A percentile compares a stretch with the other conserved stretches of the same genome.
These are phyloP conservation scores for Solanum medicagineum DNA, from an alignment of 257 asterid species.

Conservation along the genomic window DNA sequence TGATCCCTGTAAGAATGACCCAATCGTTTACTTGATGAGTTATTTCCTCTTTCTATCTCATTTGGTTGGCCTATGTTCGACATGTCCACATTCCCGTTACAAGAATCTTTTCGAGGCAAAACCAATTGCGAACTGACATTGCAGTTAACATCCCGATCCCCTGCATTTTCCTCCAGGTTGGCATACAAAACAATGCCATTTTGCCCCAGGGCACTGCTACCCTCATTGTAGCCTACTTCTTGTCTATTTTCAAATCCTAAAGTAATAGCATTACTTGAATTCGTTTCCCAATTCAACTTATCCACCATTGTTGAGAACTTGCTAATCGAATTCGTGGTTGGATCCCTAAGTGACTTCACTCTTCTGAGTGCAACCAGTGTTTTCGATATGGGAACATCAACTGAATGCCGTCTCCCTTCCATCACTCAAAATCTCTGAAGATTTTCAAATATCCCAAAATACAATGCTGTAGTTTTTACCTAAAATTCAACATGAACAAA, in stretches of 20 bases:
- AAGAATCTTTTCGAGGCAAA: background rate
- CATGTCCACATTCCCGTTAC: slow-evolving; percentile 6
- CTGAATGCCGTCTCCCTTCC: slow-evolving; percentile 85
- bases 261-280: slow-evolving; percentile 33
- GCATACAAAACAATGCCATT: slow-evolving; percentile 2
- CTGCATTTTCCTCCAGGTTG: slow-evolving; percentile 6
- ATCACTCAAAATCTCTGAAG: slow-evolving; percentile 12
- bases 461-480: slow-evolving; percentile 19
- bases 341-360: slow-evolving; percentile 91
- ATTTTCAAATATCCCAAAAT: slow-evolving; percentile 1
- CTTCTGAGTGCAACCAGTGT: slow-evolving; percentile 65
- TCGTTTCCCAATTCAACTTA: slow-evolving; percentile 58
- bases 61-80: slow-evolving; percentile 3
- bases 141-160: slow-evolving; percentile 18
- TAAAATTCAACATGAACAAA: slow-evolving; percentile 27
- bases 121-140: slow-evolving; percentile 10
- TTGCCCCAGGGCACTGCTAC: background rate
- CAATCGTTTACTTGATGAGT: slow-evolving; percentile 19
- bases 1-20: slow-evolving; percentile 19
- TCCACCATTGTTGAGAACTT: slow-evolving; percentile 47
- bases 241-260: slow-evolving; percentile 33
- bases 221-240: background rate
- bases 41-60: slow-evolving; percentile 9
- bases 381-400: slow-evolving; percentile 72
- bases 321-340: slow-evolving; percentile 64